phyloP scores from a whole-genome alignment of 345 rosid species.

The Eucalyptus viminalis region DNA sequence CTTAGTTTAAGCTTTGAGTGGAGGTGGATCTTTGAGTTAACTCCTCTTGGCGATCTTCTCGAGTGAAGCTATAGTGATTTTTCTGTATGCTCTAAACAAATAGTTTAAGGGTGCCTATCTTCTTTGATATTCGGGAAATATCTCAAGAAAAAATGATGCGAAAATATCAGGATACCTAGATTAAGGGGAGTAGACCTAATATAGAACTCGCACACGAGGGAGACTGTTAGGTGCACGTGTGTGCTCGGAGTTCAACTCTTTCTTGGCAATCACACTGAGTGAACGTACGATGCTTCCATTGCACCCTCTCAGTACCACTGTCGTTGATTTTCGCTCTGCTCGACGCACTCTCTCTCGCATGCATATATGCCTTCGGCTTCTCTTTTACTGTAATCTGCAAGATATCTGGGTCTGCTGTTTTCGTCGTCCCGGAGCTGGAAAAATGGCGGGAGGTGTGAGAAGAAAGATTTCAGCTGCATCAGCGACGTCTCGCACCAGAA shows the following conservation, averaged over 20 bases:
- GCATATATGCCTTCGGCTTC: background rate
- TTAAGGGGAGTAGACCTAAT: background rate
- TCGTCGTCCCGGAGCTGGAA: background rate
- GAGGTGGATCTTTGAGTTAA: too few relatives aligned
- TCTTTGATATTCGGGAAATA: too few relatives aligned
- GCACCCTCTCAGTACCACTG: background rate
- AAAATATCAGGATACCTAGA: background rate
- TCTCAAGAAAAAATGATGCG: background rate
- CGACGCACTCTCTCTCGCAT: background rate
- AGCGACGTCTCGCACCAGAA: constrained; percentile 46
- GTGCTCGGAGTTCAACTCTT: background rate
- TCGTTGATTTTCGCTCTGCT: background rate
- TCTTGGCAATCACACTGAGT: background rate
- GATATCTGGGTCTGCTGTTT: background rate
- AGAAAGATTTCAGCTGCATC: constrained; percentile 45
- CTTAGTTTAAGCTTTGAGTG: background rate
- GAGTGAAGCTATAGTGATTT: background rate
- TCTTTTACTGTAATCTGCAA: background rate
- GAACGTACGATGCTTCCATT: background rate
- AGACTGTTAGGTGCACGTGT: background rate
- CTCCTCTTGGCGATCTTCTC: background rate
- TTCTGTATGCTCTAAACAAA: background rate
- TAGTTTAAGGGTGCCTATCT: background rate
- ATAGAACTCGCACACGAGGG: background rate
- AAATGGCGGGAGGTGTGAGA: constrained; percentile 11